A percentile compares a stretch with the other conserved stretches of the same genome.
These are phyloP conservation scores for Erythrophleum ivorense DNA, from an alignment of 331 rosid genomes.

Conservation along the genomic window DNA sequence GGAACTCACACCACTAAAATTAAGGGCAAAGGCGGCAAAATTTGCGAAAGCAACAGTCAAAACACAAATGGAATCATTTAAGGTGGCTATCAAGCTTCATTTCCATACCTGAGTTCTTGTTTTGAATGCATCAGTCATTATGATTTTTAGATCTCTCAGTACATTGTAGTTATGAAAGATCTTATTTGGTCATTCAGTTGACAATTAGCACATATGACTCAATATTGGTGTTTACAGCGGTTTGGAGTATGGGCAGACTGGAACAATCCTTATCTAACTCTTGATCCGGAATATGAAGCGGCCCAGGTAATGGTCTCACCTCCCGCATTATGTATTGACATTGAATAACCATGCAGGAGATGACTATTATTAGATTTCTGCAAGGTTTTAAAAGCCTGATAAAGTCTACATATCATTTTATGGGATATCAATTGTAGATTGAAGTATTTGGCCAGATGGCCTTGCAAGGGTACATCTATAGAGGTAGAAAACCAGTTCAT, in stretches of 20 bases:
- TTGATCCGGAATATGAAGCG: conserved; percentile 93
- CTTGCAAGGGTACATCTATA: conserved; percentile 76
- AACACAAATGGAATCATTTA: conserved; percentile 86
- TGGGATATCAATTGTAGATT: too few species aligned
- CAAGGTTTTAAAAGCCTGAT: too few species aligned
- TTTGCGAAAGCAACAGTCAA: conserved; percentile 90
- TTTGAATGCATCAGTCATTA: too few species aligned
- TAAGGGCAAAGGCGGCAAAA: conserved; percentile 90
- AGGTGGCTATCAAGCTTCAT: conserved; percentile 57
- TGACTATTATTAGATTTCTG: too few species aligned
- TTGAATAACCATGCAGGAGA: too few species aligned
- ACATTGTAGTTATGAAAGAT: neutral
- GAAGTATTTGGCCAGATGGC: conserved; percentile 90
- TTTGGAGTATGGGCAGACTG: conserved; percentile 98
- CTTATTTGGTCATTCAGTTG: too few species aligned
- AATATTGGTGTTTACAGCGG: conserved; percentile 69
- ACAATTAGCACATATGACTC: too few species aligned
- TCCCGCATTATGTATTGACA: conserved; percentile 54
- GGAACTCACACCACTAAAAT: conserved; percentile 75
- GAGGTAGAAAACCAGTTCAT: conserved; percentile 97
- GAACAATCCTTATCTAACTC: conserved; percentile 84
- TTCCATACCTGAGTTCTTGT: neutral
- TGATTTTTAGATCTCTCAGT: too few species aligned
- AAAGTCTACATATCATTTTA: too few species aligned
- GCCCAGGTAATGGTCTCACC: conserved; percentile 80